These are phyloP conservation scores for Penicillium longicatenatum DNA, from an alignment of 495 filamentous ascomycete genomes.

Conservation along the genomic window DNA sequence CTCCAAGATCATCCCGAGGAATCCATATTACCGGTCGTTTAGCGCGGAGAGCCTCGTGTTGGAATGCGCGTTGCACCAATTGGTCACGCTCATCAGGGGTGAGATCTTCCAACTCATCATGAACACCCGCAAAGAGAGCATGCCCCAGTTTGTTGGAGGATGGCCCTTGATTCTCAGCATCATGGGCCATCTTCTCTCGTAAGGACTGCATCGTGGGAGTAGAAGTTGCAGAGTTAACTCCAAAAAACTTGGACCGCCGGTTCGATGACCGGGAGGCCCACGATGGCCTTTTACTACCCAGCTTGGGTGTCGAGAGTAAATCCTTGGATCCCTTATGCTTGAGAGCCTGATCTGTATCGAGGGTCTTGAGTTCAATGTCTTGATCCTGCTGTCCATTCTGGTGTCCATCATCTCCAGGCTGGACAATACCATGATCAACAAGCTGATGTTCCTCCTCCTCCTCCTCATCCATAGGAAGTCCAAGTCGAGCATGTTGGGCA, in stretches of 20 bases:
- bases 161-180: slow-evolving; percentile 67
- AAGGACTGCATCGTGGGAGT: slow-evolving; percentile 35
- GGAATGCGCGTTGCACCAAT: slow-evolving; percentile 85
- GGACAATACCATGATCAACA: slow-evolving; percentile 49
- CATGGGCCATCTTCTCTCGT: slow-evolving; percentile 43
- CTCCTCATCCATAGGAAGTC: slow-evolving; percentile 44
- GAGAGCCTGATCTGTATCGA: slow-evolving; percentile 39
- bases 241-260: slow-evolving; percentile 46
- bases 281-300: slow-evolving; percentile 31
- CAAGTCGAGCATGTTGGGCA: slow-evolving; percentile 65
- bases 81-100: slow-evolving; percentile 88
- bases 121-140: slow-evolving; percentile 80
- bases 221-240: slow-evolving; percentile 31
- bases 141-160: slow-evolving; percentile 60
- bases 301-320: slow-evolving; percentile 21
- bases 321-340: slow-evolving; percentile 18
- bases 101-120: slow-evolving; percentile 92
- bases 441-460: slow-evolving; percentile 34
- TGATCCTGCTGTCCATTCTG: slow-evolving; percentile 39
- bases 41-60: slow-evolving; percentile 84
- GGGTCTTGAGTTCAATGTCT: slow-evolving; percentile 62
- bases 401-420: slow-evolving; percentile 38
- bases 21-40: slow-evolving; percentile 92
- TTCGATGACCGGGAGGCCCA: slow-evolving; percentile 47
- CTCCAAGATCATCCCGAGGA: slow-evolving; percentile 84